Evolutionary conservation across 345 rosid species (phyloP), one percentile per base, ranked within the genome.

Genomic region (Erucastrum elatum): DNA sequence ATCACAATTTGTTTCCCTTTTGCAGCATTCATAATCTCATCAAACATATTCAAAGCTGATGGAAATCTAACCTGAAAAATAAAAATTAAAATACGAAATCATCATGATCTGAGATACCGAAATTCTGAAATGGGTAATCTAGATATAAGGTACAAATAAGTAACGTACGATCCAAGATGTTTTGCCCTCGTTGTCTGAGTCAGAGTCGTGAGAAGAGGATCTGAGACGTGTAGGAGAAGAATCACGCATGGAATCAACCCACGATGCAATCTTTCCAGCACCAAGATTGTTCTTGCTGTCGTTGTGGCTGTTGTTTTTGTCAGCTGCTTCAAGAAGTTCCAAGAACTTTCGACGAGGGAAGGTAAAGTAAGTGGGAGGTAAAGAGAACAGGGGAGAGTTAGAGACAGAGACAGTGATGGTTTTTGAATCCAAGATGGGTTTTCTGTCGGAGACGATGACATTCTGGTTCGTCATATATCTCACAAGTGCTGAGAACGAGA

Each of bases 161-260:
- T 7, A 61, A 80, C 97, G 82, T 84, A 92, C 97, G 77, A 80
- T 87, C 97, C 97, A 94, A 4, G 90, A 84, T 6, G 21, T 71
- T 61, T 83, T 78, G 0, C 79, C 80, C 1, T 87, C 85, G 51
- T 74, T 78, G 39, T 88, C 87, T 0, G 83, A 79, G 17, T 63
- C 44, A 39, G 88, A 66, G 71, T 85, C 81, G 1, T 72, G 49
- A 12, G 80, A 63, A 71, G 83, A 81, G 69, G 98, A 77, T 77
- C 85, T 87, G 75, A 75, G 58, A 41, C 91, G 94, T 51, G 94
- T 84, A 27, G 99, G 99, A 1, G 99, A 95, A 61, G 97, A 90
- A 71, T 90, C 91, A 84, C 92, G 89, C 96, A 93, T 90, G 2
- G 96, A 91, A 70, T 91, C 93, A 21, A 93, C 82, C 94, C 88